Evolutionary conservation across 441 rosid species (phyloP), one percentile per base, ranked within the genome.

Genomic region (Cnidoscolus chayamansa): DNA sequence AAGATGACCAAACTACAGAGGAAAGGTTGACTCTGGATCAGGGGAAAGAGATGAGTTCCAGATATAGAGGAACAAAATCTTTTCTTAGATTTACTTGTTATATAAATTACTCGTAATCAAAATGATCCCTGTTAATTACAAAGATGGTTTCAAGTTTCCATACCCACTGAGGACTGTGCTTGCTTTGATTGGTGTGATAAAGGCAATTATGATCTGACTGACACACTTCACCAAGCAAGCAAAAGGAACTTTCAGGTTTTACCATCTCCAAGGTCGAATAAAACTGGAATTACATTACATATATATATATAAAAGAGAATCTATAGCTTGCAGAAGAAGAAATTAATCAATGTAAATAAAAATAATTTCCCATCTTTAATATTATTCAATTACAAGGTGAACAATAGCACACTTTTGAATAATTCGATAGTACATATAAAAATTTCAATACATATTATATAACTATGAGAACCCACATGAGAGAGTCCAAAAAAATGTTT

Each of bases 401-500:
- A 40, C 45, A 17, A 25, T 15, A 11, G 10, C 12, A 61, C 15
- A 77, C 9, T 37, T 30, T 37, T 73, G 30, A 67, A 19, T 32
- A 74, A 50, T 17, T 77, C 73, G 61, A 72, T 60, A 60, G 43
- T 50, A 74, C 67, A 75, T 57, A 20, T 57, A 20, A 77, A 50
- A 76, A 78, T 74, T 65, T 20, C 71, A 58, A 58, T 58, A 81
- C 75, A 64, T 49, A 25, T 25, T 25, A 45, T 20, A 63, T 70
- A 72, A 73, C 68, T n/a, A 40, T 40, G 45, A 40, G 45, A 40
- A 30, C 81, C 80, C 86, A 80, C 80, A 78, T 71, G 82, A 77
- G 80, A 72, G 55, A 75, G 82, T 59, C 76, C 82, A 71, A 81
- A 82, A 84, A 84, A 78, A 76, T 74, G 80, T 77, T 75, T 73